Percentiles rank a stretch among this genome's conserved stretches.
phyloP scores from a whole-genome alignment of 306 rosid genomes.

The Chamaecrista fasciculata region DNA sequence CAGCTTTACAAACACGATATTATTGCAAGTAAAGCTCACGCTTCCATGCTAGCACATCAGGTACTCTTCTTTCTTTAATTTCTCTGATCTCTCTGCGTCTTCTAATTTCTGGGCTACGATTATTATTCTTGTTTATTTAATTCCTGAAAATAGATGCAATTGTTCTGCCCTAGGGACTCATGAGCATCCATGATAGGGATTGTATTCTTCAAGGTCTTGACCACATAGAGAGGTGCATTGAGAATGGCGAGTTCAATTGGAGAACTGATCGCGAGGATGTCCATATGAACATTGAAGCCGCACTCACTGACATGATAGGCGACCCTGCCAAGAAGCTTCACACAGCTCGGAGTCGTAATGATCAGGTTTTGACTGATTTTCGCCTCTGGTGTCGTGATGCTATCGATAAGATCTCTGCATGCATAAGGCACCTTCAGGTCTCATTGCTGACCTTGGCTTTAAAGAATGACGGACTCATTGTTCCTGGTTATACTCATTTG shows the following conservation, averaged over 20 bases:
- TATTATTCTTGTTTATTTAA: too few species aligned
- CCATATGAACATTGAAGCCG: constrained; percentile 96
- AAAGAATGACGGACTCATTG: constrained; percentile 64
- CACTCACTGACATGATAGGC: constrained; percentile 83
- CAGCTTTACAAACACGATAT: constrained; percentile 84
- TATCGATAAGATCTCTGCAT: constrained; percentile 52
- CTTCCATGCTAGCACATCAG: constrained; percentile 92
- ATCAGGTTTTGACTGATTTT: constrained; percentile 76
- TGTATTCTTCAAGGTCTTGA: constrained; percentile 65
- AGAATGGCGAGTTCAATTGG: constrained; percentile 79
- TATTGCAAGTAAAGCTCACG: constrained; percentile 83
- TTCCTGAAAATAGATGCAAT: not conserved
- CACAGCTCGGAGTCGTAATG: constrained; percentile 88
- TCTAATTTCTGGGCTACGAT: not conserved
- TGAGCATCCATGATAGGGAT: constrained; percentile 59
- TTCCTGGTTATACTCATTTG: constrained; percentile 93
- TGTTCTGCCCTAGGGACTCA: constrained; percentile 55
- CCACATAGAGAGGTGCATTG: constrained; percentile 66
- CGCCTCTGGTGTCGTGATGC: constrained; percentile 93
- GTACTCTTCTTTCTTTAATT: constrained; percentile 43
- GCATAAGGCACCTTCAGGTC: constrained; percentile 63
- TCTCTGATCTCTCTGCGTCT: not conserved
- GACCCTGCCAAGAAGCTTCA: constrained; percentile 97
- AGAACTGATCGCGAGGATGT: constrained; percentile 94
- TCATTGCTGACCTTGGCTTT: constrained; percentile 62